These are phyloP conservation scores for Monosporascus sp. DNA, from an alignment of 2,329 filamentous ascomycete species.

Conservation along the genomic window DNA sequence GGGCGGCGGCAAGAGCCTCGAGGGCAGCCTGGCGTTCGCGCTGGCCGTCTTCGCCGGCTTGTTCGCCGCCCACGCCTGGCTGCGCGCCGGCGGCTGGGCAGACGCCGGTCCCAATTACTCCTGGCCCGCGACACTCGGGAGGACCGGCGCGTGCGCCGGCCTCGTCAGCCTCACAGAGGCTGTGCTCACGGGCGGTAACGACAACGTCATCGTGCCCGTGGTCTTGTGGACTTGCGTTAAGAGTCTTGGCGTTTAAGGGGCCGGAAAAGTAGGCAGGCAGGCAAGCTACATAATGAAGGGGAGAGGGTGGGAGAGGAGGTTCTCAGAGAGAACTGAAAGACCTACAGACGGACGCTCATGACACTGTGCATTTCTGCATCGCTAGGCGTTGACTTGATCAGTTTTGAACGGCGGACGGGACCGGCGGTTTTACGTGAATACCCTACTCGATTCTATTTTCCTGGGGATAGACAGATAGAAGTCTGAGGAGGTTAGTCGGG, in stretches of 20 bases:
- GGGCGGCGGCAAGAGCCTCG: constrained; percentile 92
- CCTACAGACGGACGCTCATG: too few relatives aligned
- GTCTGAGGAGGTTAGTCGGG: too few relatives aligned
- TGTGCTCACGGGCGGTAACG: constrained; percentile 91
- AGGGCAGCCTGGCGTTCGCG: constrained; percentile 80
- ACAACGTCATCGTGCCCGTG: constrained; percentile 95
- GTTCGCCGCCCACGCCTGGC: constrained; percentile 64
- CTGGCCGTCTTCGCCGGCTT: constrained; percentile 73
- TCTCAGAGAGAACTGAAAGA: too few relatives aligned
- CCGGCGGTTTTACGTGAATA: too few relatives aligned
- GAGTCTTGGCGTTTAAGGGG: constrained; percentile 54
- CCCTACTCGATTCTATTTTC: too few relatives aligned
- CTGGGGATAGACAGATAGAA: too few relatives aligned
- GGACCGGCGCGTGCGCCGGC: constrained; percentile 66
- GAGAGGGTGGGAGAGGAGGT: too few relatives aligned
- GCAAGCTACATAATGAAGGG: too few relatives aligned
- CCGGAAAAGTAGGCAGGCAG: background rate
- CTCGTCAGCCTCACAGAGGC: constrained; percentile 90
- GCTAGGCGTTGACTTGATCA: too few relatives aligned
- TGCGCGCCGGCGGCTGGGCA: constrained; percentile 66
- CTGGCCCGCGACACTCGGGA: constrained; percentile 52
- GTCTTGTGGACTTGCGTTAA: constrained; percentile 89
- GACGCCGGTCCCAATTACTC: background rate
- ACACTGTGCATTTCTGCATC: too few relatives aligned
- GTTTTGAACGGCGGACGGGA: too few relatives aligned